Conservation (phyloP, 306 rosid genomes). For the Leucaena leucocephala region DNA sequence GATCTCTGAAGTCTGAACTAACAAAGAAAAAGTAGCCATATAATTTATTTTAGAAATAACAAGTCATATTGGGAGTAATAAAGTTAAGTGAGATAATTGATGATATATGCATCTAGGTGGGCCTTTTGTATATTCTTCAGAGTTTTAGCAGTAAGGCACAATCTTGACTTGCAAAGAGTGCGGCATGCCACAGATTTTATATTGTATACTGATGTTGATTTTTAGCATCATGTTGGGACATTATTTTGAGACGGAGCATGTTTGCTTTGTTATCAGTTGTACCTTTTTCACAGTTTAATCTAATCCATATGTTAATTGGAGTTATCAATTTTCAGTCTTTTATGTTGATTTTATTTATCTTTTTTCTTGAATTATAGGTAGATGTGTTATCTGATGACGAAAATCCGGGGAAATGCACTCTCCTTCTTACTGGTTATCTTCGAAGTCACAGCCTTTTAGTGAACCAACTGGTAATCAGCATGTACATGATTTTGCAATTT, state of each 20-base stretch:
- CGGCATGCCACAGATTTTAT: not conserved
- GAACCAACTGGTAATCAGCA: constrained; percentile 77
- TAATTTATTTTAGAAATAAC: not conserved
- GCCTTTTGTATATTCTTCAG: not conserved
- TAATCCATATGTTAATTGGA: constrained; percentile 32
- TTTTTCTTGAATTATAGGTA: constrained; percentile 51
- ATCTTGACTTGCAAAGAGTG: not conserved
- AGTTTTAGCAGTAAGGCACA: not conserved
- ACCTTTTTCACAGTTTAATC: not conserved
- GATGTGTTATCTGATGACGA: constrained; percentile 50
- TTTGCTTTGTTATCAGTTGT: not conserved
- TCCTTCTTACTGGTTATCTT: constrained; percentile 81
- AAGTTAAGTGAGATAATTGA: constrained; percentile 1
- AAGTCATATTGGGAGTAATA: not conserved
- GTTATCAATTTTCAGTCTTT: constrained; percentile 5
- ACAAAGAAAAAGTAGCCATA: not conserved
- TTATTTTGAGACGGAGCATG: not conserved
- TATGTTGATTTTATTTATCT: constrained; percentile 21
- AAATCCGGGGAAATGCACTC: constrained; percentile 59
- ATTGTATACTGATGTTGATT: not conserved
- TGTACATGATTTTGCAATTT: constrained; percentile 34
- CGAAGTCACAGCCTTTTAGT: constrained; percentile 74
- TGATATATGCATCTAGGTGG: not conserved
- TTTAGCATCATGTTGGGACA: not conserved
- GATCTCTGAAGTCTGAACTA: constrained; percentile 6